Base-by-base conservation (phyloP, 169 alveolate genomes). In the Plasmodium fragile region DNA sequence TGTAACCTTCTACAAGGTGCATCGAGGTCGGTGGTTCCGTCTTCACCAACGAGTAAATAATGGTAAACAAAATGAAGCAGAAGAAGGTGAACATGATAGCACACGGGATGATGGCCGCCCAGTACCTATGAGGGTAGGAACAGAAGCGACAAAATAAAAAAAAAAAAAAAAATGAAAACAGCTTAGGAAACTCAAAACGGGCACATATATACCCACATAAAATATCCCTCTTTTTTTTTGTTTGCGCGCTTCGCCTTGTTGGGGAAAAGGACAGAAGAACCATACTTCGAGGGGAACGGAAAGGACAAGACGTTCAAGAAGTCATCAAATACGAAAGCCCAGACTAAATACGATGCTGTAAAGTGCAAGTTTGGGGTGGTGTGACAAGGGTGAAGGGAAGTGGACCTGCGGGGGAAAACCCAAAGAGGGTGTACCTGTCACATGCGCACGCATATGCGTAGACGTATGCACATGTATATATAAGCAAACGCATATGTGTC, bases 201-300 rank as follows among this genome's bases (percentile, higher is more conserved):
- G 28, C 36, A 72, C 36, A 72, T 49, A 71, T 45, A 36, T 25
- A 4, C 39, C 28, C 25, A 32, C 45, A 28, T 73, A 73, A 73
- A 43, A 43, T 0, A 13, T 7, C 59, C 59, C 59, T 49, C 11
- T 45, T 8, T 8, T n/a, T n/a, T n/a, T n/a, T n/a, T n/a, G n/a
- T n/a, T n/a, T n/a, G n/a, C 5, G 18, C 55, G 55, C 55, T 45
- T 45, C 55, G 6, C 16, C 55, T 45, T 45, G 4, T 11, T 1
- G 6, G 59, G 59, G 59, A 11, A 49, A 49, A 13, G 22, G n/a
- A n/a, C n/a, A n/a, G n/a, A n/a, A 13, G 22, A 3, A 52, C 69
- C 13, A 16, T 78, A 87, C 93, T 87, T 87, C 53, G 93, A 87
- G 18, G 93, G 93, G 36, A 87, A 87, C 13, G 93, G 93, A 43